Evolutionary conservation across 192 early-diverging fungal genomes (phyloP).

Genomic region (Coemansia sp.): DNA sequence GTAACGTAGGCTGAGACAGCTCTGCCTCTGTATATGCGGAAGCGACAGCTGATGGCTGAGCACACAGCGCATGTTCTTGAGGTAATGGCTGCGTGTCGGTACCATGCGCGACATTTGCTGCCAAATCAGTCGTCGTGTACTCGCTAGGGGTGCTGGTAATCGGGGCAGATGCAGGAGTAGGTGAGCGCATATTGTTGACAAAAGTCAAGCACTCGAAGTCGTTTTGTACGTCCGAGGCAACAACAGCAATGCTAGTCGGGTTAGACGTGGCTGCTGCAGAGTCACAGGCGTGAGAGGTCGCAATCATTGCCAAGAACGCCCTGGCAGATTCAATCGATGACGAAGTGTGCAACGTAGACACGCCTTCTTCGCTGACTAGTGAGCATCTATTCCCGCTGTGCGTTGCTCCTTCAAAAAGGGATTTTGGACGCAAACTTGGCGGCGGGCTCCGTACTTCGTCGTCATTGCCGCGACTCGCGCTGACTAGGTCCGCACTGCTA

Average conservation of each 20-base stretch:
- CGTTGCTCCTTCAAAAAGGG: slow-evolving; percentile 33
- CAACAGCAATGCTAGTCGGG: slow-evolving; percentile 1
- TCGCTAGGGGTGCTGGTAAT: background rate
- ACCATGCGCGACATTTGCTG: background rate
- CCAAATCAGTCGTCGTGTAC: background rate
- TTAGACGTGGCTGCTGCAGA: background rate
- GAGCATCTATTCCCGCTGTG: background rate
- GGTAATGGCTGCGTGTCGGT: background rate
- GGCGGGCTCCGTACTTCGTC: background rate
- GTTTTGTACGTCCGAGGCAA: background rate
- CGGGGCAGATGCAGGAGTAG: slow-evolving; percentile 10
- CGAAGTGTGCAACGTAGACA: slow-evolving; percentile 9
- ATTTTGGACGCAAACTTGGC: slow-evolving; percentile 28
- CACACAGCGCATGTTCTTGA: background rate
- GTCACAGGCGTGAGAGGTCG: slow-evolving; percentile 2
- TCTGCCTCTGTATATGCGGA: background rate
- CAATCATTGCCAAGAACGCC: slow-evolving; percentile 43
- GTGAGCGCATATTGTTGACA: background rate
- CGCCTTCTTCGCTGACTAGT: background rate
- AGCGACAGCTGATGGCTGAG: background rate
- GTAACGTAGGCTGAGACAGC: slow-evolving; percentile 1
- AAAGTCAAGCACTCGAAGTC: background rate
- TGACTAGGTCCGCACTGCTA: background rate
- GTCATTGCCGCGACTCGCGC: background rate
- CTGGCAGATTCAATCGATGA: slow-evolving; percentile 42